These are phyloP conservation scores for Plenodomus biglobosus DNA, from an alignment of 2,329 filamentous ascomycete genomes.

Conservation along the genomic window DNA sequence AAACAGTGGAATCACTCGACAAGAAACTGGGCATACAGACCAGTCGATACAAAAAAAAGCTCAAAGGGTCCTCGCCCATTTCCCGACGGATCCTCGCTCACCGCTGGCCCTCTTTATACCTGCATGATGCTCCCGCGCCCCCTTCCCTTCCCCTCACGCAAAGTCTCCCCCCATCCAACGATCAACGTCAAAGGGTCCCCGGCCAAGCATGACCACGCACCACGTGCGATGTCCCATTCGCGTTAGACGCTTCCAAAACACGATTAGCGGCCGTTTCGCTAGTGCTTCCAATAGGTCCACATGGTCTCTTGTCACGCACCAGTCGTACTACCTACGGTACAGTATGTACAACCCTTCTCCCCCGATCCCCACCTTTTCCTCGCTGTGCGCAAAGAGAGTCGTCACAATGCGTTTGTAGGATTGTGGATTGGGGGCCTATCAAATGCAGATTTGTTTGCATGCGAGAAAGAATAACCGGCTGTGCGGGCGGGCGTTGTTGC, in stretches of 20 bases:
- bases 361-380: not conserved
- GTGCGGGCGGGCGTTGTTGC: too few relatives aligned
- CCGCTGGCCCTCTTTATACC: not conserved
- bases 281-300: conserved; percentile 5
- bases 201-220: not conserved
- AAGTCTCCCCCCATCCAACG: not conserved
- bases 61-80: not conserved
- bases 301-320: conserved; percentile 10
- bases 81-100: not conserved
- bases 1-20: not conserved
- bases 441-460: too few relatives aligned
- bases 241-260: not conserved
- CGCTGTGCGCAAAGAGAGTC: not conserved
- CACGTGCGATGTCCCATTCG: not conserved
- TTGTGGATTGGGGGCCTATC: not conserved
- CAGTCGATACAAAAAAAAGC: too few relatives aligned
- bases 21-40: too few relatives aligned
- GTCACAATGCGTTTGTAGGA: not conserved
- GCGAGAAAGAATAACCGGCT: too few relatives aligned
- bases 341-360: not conserved
- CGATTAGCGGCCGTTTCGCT: conserved; percentile 2
- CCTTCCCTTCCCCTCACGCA: not conserved
- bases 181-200: conserved; percentile 2
- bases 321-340: too few relatives aligned
- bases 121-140: not conserved